Percentiles rank a stretch among this genome's conserved stretches.
Conservation (phyloP, 106 monocot species). For the Platanthera zijinensis region DNA sequence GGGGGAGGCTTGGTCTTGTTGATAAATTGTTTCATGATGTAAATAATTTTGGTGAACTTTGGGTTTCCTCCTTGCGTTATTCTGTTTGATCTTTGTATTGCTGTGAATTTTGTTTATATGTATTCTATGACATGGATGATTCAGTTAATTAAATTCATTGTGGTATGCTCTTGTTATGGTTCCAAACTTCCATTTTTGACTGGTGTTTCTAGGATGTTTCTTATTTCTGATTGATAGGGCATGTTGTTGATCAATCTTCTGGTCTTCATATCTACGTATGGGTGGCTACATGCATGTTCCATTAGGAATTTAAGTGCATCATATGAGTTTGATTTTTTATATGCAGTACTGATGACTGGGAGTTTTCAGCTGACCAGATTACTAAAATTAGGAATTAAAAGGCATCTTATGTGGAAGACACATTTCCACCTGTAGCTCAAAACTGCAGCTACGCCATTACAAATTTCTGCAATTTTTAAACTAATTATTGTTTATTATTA, state of each 20-base stretch:
- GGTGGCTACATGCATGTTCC: background rate
- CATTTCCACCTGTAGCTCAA: too few species aligned
- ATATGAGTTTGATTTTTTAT: background rate
- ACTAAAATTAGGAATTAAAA: too few species aligned
- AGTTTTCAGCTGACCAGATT: constrained; percentile 63
- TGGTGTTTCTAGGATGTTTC: too few species aligned
- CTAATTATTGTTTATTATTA: too few species aligned
- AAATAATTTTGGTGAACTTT: background rate
- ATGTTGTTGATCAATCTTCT: background rate
- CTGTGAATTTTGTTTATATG: background rate
- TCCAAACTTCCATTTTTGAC: background rate
- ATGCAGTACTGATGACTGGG: constrained; percentile 66
- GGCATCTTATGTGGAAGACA: too few species aligned
- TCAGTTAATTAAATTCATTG: background rate
- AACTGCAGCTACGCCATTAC: too few species aligned
- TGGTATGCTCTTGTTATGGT: background rate
- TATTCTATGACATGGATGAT: background rate
- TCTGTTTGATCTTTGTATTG: background rate
- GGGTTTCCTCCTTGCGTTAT: background rate
- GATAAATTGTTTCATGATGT: background rate
- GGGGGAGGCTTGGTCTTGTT: background rate
- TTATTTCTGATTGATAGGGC: background rate
- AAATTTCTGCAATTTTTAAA: too few species aligned
- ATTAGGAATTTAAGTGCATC: too few species aligned
- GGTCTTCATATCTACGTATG: background rate